Conservation (phyloP, 1,284 basidiomycete species). For the Puccinia coronata region DNA sequence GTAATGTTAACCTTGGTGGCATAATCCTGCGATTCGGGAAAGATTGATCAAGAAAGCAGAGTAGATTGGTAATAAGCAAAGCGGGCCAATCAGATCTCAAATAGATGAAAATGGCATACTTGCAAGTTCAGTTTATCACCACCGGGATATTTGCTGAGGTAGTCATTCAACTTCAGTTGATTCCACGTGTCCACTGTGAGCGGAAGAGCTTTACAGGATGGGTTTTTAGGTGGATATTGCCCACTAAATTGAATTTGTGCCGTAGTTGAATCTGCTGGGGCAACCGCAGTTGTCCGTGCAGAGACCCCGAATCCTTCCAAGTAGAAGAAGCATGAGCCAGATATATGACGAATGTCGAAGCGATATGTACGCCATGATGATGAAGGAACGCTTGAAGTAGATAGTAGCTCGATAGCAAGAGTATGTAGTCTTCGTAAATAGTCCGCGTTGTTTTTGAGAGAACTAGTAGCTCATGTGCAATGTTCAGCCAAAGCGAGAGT, state of each 20-base stretch:
- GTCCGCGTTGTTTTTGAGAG: not conserved
- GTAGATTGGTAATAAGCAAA: not conserved
- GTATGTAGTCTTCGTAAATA: not conserved
- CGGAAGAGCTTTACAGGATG: constrained; percentile 21
- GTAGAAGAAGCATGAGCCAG: not conserved
- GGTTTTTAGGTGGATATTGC: constrained; percentile 36
- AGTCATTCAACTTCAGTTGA: constrained; percentile 39
- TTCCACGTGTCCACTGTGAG: constrained; percentile 32
- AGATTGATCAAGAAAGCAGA: constrained; percentile 7
- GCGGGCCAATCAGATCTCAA: not conserved
- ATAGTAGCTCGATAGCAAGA: not conserved
- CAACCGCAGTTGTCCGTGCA: not conserved
- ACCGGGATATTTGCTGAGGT: constrained; percentile 38
- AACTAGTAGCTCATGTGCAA: not conserved
- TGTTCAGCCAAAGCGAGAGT: not conserved
- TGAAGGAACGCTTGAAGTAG: not conserved
- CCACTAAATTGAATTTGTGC: constrained; percentile 13
- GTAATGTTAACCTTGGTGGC: constrained; percentile 30
- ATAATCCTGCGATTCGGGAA: constrained; percentile 23
- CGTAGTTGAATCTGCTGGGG: not conserved
- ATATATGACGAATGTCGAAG: not conserved
- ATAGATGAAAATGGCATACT: constrained; percentile 9
- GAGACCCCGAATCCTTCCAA: not conserved
- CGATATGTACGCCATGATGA: not conserved
- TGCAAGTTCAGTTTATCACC: constrained; percentile 38